Base-by-base conservation (phyloP, 768 basidiomycete genomes). In the Lyophyllum decastes region DNA sequence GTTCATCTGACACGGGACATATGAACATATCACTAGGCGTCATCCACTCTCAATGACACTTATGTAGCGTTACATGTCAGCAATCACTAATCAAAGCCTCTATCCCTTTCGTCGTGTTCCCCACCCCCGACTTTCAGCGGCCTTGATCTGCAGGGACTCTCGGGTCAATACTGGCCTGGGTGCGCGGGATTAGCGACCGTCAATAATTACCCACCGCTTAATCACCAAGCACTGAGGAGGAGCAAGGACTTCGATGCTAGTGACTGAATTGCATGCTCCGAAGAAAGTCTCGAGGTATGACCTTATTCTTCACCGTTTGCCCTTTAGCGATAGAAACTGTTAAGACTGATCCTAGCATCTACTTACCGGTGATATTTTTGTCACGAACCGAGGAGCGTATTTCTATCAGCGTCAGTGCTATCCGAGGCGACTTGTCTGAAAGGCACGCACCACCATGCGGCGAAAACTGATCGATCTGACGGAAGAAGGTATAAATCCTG, bases 361-460 rank as follows among this genome's bases (percentile, higher is more conserved):
- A 41, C 17, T 41, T 16, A 7, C 11, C 11, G 35, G 10, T 7
- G 38, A 33, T 35, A 57, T 52, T 47, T 58, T 47, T 38, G 45
- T 35, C 43, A 7, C 26, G 34, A 48, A 44, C 51, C 41, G 55
- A 55, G 38, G 51, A 52, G 51, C 24, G 27, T 43, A 26, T 52
- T 17, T 41, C 40, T 12, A 52, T 43, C 40, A 43, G 38, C 40
- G 51, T 52, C 54, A 56, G 46, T 17, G 22, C 48, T 53, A 49
- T 61, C 60, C 59, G 63, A 61, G 60, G 63, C 51, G 25, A 24
- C 53, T 55, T 41, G 24, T 17, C 27, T 51, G 22, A 30, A 41
- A 30, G 33, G 24, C 49, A 35, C 33, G 34, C 27, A 49, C n/a
- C 27, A 24, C 53, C 58, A 55, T 49, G 53, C 17, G 57, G 46